phyloP scores from a whole-genome alignment of 2,329 filamentous ascomycete species.

The Alternaria hordeiaustralica region DNA sequence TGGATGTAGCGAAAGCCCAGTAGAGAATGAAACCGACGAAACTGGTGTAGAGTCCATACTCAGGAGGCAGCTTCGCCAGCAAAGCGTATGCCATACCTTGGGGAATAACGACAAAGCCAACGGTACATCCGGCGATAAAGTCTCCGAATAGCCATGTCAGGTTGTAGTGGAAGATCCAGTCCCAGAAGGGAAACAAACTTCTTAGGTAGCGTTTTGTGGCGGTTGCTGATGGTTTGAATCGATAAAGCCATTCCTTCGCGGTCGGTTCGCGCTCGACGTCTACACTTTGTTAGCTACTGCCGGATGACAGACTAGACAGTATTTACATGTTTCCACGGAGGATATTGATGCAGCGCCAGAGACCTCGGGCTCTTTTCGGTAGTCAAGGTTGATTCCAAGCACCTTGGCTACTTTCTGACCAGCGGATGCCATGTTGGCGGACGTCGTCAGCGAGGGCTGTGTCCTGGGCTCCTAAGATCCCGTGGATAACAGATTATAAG shows the following conservation, averaged over 20 bases:
- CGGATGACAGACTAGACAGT: neutral
- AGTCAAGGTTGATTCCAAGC: constrained; percentile 81
- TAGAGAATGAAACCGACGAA: constrained; percentile 96
- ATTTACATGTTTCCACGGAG: constrained; percentile 59
- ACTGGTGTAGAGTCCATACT: constrained; percentile 92
- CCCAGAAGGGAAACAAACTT: constrained; percentile 84
- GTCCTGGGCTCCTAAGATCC: neutral
- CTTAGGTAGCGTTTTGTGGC: constrained; percentile 67
- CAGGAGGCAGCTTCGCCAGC: constrained; percentile 76
- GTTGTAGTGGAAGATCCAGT: constrained; percentile 91
- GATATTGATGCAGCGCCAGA: constrained; percentile 79
- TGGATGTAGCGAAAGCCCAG: constrained; percentile 98
- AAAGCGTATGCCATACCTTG: constrained; percentile 96
- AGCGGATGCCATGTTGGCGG: constrained; percentile 58
- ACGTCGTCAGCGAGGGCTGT: neutral
- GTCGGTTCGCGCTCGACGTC: constrained; percentile 86
- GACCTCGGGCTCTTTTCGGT: constrained; percentile 72
- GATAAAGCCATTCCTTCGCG: constrained; percentile 71
- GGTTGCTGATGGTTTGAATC: constrained; percentile 64
- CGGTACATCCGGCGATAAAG: constrained; percentile 80
- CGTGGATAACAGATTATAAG: neutral
- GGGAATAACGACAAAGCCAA: constrained; percentile 85
- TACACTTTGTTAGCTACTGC: constrained; percentile 58
- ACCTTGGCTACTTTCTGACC: constrained; percentile 77
- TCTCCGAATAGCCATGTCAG: constrained; percentile 87